phyloP scores from a whole-genome alignment of 2,329 filamentous ascomycete species.

The Aspergillus calidoustus region DNA sequence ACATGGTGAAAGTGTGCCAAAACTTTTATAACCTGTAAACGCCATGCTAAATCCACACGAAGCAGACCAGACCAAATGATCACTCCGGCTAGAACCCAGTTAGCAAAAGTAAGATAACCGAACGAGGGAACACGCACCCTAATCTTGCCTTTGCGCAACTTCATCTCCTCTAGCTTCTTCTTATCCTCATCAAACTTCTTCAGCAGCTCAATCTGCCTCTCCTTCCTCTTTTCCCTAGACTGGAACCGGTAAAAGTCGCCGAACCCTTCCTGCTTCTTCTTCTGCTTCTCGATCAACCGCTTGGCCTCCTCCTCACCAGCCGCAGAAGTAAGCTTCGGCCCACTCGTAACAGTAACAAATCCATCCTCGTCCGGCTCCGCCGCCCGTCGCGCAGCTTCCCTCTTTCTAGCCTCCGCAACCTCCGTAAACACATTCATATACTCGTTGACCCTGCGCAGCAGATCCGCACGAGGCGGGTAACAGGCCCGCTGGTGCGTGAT shows the following conservation, averaged over 20 bases:
- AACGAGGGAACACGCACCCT: conserved; percentile 41
- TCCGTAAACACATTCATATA: conserved; percentile 81
- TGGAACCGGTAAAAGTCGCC: conserved; percentile 86
- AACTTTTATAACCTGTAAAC: conserved; percentile 31
- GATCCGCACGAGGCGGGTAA: conserved; percentile 68
- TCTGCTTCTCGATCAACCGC: conserved; percentile 60
- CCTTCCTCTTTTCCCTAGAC: conserved; percentile 77
- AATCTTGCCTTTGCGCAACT: conserved; percentile 67
- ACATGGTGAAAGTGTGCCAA: background rate
- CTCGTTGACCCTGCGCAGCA: conserved; percentile 78
- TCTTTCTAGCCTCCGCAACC: conserved; percentile 68
- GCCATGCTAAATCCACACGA: conserved; percentile 33
- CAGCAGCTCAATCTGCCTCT: conserved; percentile 70
- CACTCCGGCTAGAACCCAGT: conserved; percentile 38
- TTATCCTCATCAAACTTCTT: conserved; percentile 77
- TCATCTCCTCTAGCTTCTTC: conserved; percentile 72
- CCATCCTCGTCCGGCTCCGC: conserved; percentile 91
- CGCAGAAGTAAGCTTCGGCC: conserved; percentile 72
- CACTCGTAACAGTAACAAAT: conserved; percentile 87
- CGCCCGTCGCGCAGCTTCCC: conserved; percentile 65
- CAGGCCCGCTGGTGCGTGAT: conserved; percentile 71
- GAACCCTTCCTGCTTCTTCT: conserved; percentile 67
- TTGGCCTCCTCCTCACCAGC: conserved; percentile 74
- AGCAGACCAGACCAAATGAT: conserved; percentile 24
- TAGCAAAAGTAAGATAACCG: conserved; percentile 7